Conservation (phyloP, 176 grass and related monocot species). For the Oryza meridionalis region DNA sequence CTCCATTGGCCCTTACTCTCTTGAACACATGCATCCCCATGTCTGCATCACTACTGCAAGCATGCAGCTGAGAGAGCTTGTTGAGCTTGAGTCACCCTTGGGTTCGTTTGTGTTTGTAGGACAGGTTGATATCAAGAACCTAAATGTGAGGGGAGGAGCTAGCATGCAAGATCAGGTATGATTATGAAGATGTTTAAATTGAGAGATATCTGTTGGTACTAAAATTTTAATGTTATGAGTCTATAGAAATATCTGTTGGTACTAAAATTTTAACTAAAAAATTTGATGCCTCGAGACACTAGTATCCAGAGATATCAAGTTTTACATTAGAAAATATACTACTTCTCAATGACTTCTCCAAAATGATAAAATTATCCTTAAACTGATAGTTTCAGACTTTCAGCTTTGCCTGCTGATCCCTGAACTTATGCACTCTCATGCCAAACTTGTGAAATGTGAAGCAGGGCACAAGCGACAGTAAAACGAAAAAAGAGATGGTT, state of each 20-base stretch:
- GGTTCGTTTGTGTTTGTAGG: not conserved
- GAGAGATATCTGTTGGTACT: too few relatives aligned
- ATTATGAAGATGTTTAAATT: not conserved
- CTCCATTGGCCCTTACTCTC: not conserved
- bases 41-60: slow-evolving; percentile 48
- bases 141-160: not conserved
- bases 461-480: not conserved
- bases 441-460: slow-evolving; percentile 26
- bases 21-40: slow-evolving; percentile 25
- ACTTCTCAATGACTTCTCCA: too few relatives aligned
- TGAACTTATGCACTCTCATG: not conserved
- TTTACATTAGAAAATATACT: too few relatives aligned
- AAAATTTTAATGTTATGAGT: too few relatives aligned
- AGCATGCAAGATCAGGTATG: slow-evolving; percentile 2
- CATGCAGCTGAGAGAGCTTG: slow-evolving; percentile 29
- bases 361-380: too few relatives aligned
- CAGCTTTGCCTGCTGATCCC: not conserved
- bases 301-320: too few relatives aligned
- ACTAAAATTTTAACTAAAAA: too few relatives aligned
- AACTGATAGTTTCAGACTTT: not conserved
- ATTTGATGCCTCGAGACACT: too few relatives aligned
- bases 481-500: not conserved
- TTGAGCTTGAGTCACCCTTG: not conserved
- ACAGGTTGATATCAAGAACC: not conserved
- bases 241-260: too few relatives aligned